phyloP scores from a whole-genome alignment of 768 basidiomycete species.

The Suillus occidentalis region DNA sequence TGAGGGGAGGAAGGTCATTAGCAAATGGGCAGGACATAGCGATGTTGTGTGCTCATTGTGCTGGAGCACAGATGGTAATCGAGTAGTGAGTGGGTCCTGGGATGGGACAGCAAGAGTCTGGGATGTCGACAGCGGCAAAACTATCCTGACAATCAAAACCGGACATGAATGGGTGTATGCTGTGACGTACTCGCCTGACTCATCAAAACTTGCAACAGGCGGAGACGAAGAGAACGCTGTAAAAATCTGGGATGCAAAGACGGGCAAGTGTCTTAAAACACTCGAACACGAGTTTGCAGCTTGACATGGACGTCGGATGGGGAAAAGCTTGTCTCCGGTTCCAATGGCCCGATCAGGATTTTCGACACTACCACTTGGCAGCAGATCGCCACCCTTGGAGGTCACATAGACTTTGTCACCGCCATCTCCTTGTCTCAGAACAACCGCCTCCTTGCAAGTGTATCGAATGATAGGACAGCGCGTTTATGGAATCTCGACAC shows the following conservation, averaged over 20 bases:
- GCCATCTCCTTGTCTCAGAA: too few relatives aligned
- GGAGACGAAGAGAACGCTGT: neutral
- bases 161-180: neutral
- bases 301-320: neutral
- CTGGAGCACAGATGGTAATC: neutral
- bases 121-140: neutral
- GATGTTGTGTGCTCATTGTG: neutral
- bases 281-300: neutral
- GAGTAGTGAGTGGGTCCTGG: neutral
- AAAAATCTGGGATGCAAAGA: neutral
- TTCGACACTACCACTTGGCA: too few relatives aligned
- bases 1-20: neutral
- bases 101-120: neutral
- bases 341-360: neutral
- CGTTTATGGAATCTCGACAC: too few relatives aligned
- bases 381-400: neutral
- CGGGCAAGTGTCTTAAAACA: neutral
- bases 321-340: neutral
- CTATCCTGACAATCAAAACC: neutral
- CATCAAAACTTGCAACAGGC: neutral
- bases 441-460: too few relatives aligned
- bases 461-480: too few relatives aligned
- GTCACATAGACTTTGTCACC: too few relatives aligned
- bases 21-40: neutral
- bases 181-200: neutral